These are phyloP conservation scores for Tylopilus intermedius DNA, from an alignment of 768 basidiomycete species.

Conservation along the genomic window DNA sequence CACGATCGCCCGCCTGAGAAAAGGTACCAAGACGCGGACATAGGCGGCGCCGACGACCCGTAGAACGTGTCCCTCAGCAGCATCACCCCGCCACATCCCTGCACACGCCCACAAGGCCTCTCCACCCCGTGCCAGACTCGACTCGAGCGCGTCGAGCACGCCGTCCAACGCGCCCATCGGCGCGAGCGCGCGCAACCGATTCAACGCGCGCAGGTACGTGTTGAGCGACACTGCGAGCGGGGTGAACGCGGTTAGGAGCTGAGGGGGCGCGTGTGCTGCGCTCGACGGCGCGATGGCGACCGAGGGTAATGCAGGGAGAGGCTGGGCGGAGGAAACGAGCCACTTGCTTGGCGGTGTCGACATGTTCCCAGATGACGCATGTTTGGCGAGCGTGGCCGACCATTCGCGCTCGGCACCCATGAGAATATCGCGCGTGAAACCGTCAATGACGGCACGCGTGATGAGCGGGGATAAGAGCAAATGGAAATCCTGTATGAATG, in stretches of 20 bases:
- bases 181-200: slow-evolving; percentile 76
- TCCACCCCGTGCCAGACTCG: slow-evolving; percentile 43
- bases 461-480: slow-evolving; percentile 62
- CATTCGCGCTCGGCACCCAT: slow-evolving; percentile 34
- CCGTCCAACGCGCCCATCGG: slow-evolving; percentile 54
- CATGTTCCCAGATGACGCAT: slow-evolving; percentile 14
- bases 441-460: slow-evolving; percentile 53
- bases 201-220: slow-evolving; percentile 65
- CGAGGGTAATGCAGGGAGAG: slow-evolving; percentile 25
- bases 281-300: slow-evolving; percentile 20
- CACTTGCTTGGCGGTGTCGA: slow-evolving; percentile 43
- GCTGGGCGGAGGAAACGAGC: slow-evolving; percentile 40
- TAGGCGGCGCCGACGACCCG: slow-evolving; percentile 55
- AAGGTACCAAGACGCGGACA: slow-evolving; percentile 61
- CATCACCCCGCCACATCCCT: slow-evolving; percentile 34
- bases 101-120: slow-evolving; percentile 45
- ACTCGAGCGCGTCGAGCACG: slow-evolving; percentile 49
- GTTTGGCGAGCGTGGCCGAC: slow-evolving; percentile 24
- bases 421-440: slow-evolving; percentile 45
- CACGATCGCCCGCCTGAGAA: slow-evolving; percentile 59
- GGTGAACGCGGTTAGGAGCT: slow-evolving; percentile 65
- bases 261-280: slow-evolving; percentile 63
- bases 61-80: slow-evolving; percentile 33
- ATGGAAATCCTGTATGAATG: slow-evolving; percentile 54
- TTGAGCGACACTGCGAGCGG: slow-evolving; percentile 74